These are phyloP conservation scores for Candida bentonensis DNA, from an alignment of 805 yeast genomes.

Conservation along the genomic window DNA sequence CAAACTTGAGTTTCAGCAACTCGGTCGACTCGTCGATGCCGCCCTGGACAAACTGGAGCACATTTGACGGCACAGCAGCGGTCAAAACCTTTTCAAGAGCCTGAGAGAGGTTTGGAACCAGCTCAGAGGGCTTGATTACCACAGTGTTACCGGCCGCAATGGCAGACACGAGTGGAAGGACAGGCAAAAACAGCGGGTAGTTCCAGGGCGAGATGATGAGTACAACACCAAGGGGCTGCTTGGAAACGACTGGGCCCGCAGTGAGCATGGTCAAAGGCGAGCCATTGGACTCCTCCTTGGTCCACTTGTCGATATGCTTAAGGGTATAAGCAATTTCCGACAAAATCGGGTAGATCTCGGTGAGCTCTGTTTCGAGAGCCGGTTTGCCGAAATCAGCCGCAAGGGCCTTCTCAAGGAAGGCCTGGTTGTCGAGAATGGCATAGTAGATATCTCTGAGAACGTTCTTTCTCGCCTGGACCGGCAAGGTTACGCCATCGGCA, in stretches of 20 bases:
- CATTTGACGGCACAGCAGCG: slow-evolving; percentile 39
- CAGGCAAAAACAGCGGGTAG: slow-evolving; percentile 53
- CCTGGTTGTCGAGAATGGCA: slow-evolving; percentile 44
- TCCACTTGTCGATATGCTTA: slow-evolving; percentile 45
- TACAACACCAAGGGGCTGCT: slow-evolving; percentile 43
- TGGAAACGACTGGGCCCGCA: slow-evolving; percentile 10
- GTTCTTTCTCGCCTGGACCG: slow-evolving; percentile 41
- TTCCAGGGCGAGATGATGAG: slow-evolving; percentile 70
- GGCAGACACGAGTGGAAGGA: slow-evolving; percentile 64
- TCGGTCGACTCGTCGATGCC: slow-evolving; percentile 47
- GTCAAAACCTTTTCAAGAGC: slow-evolving; percentile 43
- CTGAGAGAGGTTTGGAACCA: slow-evolving; percentile 45
- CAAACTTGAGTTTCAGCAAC: slow-evolving; percentile 52
- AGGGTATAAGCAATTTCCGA: slow-evolving; percentile 49
- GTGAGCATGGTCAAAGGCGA: slow-evolving; percentile 15
- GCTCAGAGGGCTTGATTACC: slow-evolving; percentile 62
- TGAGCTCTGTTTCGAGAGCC: slow-evolving; percentile 41
- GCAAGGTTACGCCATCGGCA: slow-evolving; percentile 31
- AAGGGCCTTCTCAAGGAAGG: slow-evolving; percentile 42
- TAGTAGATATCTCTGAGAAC: slow-evolving; percentile 57
- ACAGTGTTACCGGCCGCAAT: slow-evolving; percentile 78
- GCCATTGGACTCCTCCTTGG: slow-evolving; percentile 30
- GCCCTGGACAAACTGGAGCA: slow-evolving; percentile 58
- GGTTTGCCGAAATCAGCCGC: slow-evolving; percentile 54
- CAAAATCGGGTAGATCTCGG: slow-evolving; percentile 40